Percentiles rank a stretch among this genome's conserved stretches.
These are phyloP conservation scores for Mucor velutinosus DNA, from an alignment of 371 early-diverging fungal species.

Conservation along the genomic window DNA sequence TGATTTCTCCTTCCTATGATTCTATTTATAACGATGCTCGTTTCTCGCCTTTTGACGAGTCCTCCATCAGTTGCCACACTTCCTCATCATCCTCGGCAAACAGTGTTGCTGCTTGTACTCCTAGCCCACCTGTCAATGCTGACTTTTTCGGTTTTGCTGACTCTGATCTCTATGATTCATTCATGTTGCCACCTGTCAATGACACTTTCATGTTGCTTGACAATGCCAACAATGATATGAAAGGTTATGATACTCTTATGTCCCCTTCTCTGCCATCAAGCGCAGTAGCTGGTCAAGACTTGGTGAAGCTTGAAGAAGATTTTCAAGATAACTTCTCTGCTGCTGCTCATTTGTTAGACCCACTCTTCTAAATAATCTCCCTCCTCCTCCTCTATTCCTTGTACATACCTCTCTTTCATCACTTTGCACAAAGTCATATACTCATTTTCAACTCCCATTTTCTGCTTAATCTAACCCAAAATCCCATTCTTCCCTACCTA, in stretches of 20 bases:
- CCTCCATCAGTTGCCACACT: slow-evolving; percentile 19
- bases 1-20: slow-evolving; percentile 29
- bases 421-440: slow-evolving; percentile 3
- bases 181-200: slow-evolving; percentile 34
- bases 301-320: slow-evolving; percentile 27
- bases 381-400: background rate
- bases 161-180: slow-evolving; percentile 28
- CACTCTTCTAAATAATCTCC: slow-evolving; percentile 25
- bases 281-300: slow-evolving; percentile 17
- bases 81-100: slow-evolving; percentile 8
- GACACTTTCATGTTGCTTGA: slow-evolving; percentile 30
- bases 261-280: slow-evolving; percentile 28
- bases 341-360: slow-evolving; percentile 27
- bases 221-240: slow-evolving; percentile 18
- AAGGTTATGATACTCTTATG: slow-evolving; percentile 25
- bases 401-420: background rate
- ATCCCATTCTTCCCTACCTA: background rate
- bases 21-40: slow-evolving; percentile 19
- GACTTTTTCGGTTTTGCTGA: slow-evolving; percentile 26
- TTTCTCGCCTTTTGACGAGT: slow-evolving; percentile 30
- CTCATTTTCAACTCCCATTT: background rate
- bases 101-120: slow-evolving; percentile 28
- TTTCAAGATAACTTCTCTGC: slow-evolving; percentile 20
- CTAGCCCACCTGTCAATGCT: slow-evolving; percentile 27
- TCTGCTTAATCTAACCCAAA: slow-evolving; percentile 1